Evolutionary conservation across 179 eudicot genomes (phyloP).

Genomic region (Drosera spatulata): DNA sequence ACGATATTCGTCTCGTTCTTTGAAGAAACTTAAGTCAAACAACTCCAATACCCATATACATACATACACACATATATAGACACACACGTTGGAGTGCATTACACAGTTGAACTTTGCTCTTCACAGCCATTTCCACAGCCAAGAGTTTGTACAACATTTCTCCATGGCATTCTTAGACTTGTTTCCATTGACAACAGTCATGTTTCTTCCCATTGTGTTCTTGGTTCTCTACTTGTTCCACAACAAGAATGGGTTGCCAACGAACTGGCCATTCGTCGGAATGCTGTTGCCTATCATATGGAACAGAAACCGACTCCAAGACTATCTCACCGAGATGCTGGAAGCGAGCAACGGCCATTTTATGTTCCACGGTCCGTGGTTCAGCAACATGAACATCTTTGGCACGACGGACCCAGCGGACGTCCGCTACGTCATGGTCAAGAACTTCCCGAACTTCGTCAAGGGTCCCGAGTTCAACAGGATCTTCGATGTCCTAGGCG

Average conservation of each 20-base stretch:
- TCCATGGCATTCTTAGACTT: no score
- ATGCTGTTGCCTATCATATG: constrained; percentile 16
- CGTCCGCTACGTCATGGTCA: constrained; percentile 17
- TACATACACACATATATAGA: no score
- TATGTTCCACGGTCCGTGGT: constrained; percentile 33
- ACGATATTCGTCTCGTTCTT: no score
- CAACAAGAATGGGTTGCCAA: constrained; percentile 13
- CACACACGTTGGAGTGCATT: no score
- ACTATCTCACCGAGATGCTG: constrained; percentile 1
- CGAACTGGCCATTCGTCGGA: constrained; percentile 25
- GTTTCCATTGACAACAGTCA: no score
- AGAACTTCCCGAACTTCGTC: constrained; percentile 8
- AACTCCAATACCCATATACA: no score
- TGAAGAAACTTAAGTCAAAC: no score
- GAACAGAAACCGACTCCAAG: constrained; percentile 12
- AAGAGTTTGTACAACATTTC: no score
- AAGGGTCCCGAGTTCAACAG: constrained; percentile 24
- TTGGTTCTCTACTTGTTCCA: not conserved
- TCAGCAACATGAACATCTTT: constrained; percentile 21
- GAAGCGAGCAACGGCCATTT: constrained; percentile 11
- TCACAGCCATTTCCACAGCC: no score
- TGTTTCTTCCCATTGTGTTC: no score
- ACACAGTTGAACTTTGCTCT: no score
- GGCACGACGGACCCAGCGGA: constrained; percentile 29
- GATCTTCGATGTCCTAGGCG: constrained; percentile 41